Base-by-base conservation (phyloP, 2,329 filamentous ascomycete genomes). In the Achaetomium macrosporum region DNA sequence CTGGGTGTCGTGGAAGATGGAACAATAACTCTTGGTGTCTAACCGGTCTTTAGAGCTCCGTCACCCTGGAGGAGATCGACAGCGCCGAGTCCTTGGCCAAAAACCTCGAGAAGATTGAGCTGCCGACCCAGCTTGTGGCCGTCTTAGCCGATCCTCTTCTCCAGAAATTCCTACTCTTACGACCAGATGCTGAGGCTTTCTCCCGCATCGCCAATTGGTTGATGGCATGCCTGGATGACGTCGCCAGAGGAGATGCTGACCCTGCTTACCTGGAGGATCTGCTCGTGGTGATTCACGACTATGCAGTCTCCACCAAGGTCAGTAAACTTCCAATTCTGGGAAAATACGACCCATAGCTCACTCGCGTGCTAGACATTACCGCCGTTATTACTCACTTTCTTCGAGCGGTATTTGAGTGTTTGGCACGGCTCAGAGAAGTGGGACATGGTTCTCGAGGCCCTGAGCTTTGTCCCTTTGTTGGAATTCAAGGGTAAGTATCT, bases 51-150 rank as follows among this genome's bases (percentile, higher is more conserved):
- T 45, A 84, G 78, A 72, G 75, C 52, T 84, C 83, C 1, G 72
- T 85, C 5, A 87, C 81, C 3, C 69, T 95, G 5, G 89, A 95
- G 64, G 90, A 95, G 63, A 82, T 95, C 50, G 85, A 90, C 61
- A 84, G 76, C 56, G 83, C 83, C 12, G 74, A 82, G 20, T 76
- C 81, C 46, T 85, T 95, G 55, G 84, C 90, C 6, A 78, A 80
- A 42, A 86, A 81, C 52, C 69, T 95, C 9, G 88, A 95, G 60
- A 87, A 78, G 59, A 83, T 95, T 25, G 87, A 93, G 66, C 72
- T 90, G 39, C 90, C 90, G 0, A 90, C 87, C 57, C 90, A 95
- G 68, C 75, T 95, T 2, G 82, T 90, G 39, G 87, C 90, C 5
- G 82, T 88, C 4, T 72, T 95, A 13, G 81, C 79, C 2, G 87